Conservation (phyloP, 1,284 basidiomycete species). For the Austroboletus novae-zelandiae region DNA sequence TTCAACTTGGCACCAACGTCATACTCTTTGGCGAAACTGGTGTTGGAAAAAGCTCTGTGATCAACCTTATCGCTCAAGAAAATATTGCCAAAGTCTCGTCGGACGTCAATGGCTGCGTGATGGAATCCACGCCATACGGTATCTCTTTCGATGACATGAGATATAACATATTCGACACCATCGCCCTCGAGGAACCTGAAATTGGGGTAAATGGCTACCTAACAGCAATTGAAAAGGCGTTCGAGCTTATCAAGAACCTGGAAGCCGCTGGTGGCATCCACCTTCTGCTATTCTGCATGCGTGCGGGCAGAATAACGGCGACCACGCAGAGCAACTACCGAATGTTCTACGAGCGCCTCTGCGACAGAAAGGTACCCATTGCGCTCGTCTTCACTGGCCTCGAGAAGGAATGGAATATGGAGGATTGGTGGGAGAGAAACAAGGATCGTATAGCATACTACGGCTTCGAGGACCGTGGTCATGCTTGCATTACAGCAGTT, state of each 20-base stretch:
- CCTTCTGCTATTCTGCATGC: constrained; percentile 40
- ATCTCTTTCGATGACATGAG: constrained; percentile 20
- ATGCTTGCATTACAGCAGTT: constrained; percentile 42
- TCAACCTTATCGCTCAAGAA: constrained; percentile 32
- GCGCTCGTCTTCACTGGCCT: constrained; percentile 40
- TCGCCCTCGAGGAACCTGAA: constrained; percentile 42
- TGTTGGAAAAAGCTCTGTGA: constrained; percentile 35
- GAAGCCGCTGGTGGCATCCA: constrained; percentile 32
- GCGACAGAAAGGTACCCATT: constrained; percentile 35
- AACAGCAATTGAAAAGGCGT: constrained; percentile 35
- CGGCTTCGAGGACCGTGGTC: constrained; percentile 31
- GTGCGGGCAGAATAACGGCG: constrained; percentile 35
- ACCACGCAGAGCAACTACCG: constrained; percentile 36
- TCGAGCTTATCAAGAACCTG: constrained; percentile 33
- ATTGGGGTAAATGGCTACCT: constrained; percentile 27
- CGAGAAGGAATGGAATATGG: constrained; percentile 38
- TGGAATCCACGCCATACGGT: constrained; percentile 23
- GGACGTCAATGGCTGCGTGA: constrained; percentile 29
- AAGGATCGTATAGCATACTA: constrained; percentile 26
- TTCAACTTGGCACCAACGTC: constrained; percentile 16
- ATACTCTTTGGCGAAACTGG: constrained; percentile 34
- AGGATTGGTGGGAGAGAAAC: constrained; percentile 41
- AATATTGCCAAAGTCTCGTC: constrained; percentile 30
- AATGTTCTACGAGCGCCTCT: constrained; percentile 37
- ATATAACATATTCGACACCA: constrained; percentile 38